A percentile compares a stretch with the other conserved stretches of the same genome.
Evolutionary conservation across 2,329 filamentous ascomycete species (phyloP).

Genomic region (Aspergillus quadricinctus): DNA sequence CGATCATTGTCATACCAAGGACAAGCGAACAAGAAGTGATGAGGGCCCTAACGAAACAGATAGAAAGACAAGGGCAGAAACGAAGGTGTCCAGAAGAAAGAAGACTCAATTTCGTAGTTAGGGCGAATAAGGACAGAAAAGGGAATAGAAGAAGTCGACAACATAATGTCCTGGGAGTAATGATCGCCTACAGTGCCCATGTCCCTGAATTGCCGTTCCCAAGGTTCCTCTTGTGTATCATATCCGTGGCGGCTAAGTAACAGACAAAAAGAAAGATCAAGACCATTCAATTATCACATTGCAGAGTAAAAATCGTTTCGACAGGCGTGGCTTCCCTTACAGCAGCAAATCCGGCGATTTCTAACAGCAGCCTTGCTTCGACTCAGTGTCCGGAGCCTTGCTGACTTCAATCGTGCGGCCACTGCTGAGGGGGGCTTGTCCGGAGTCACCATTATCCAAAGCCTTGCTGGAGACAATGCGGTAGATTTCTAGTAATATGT

Average conservation of each 20-base stretch:
- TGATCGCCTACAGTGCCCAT: slow-evolving; percentile 20
- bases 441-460: slow-evolving; percentile 80
- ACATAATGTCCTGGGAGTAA: slow-evolving; percentile 13
- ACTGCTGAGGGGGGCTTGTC: slow-evolving; percentile 74
- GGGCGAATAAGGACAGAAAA: slow-evolving; percentile 15
- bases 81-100: slow-evolving; percentile 10
- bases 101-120: slow-evolving; percentile 21
- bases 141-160: slow-evolving; percentile 13
- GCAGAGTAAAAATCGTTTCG: slow-evolving; percentile 35
- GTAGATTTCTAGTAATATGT: slow-evolving; percentile 75
- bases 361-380: slow-evolving; percentile 55
- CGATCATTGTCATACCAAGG: background rate
- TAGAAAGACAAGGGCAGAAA: background rate
- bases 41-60: background rate
- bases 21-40: background rate
- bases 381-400: slow-evolving; percentile 74
- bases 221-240: slow-evolving; percentile 32
- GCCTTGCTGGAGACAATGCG: slow-evolving; percentile 98
- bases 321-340: slow-evolving; percentile 23
- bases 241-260: slow-evolving; percentile 31
- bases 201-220: slow-evolving; percentile 22
- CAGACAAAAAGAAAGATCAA: slow-evolving; percentile 34
- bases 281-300: slow-evolving; percentile 37
- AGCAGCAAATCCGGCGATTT: slow-evolving; percentile 9
- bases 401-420: slow-evolving; percentile 77